Percentiles rank a stretch among this genome's conserved stretches.
These are phyloP conservation scores for Trichomonas tenax DNA, from an alignment of 208 protist species.

Conservation along the genomic window DNA sequence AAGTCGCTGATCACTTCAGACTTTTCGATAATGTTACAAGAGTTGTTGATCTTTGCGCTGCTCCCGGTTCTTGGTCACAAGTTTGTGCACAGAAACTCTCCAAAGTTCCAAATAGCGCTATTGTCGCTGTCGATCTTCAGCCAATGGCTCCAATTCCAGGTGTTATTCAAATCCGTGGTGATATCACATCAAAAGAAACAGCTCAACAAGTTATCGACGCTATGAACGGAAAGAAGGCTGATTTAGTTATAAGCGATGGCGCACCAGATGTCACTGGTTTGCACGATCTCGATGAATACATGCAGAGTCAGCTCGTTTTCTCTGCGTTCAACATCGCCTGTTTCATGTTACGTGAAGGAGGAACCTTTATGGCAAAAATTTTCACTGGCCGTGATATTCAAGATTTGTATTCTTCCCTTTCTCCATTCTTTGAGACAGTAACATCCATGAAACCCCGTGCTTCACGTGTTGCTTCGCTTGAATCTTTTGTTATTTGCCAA, in stretches of 20 bases:
- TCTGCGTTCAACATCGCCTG: slow-evolving; percentile 90
- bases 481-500: slow-evolving; percentile 17
- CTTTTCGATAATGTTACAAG: slow-evolving; percentile 69
- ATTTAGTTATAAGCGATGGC: slow-evolving; percentile 94
- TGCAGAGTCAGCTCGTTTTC: slow-evolving; percentile 87
- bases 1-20: slow-evolving; percentile 89
- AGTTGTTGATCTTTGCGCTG: slow-evolving; percentile 84
- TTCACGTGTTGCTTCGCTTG: neutral
- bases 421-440: neutral
- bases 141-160: slow-evolving; percentile 81
- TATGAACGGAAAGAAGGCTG: slow-evolving; percentile 68
- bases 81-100: slow-evolving; percentile 47
- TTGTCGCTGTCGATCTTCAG: slow-evolving; percentile 74
- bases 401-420: neutral
- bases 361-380: slow-evolving; percentile 79
- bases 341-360: slow-evolving; percentile 61
- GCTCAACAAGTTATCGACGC: slow-evolving; percentile 65
- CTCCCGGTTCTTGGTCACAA: slow-evolving; percentile 58
- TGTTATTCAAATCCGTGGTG: slow-evolving; percentile 58
- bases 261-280: slow-evolving; percentile 92
- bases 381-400: slow-evolving; percentile 71
- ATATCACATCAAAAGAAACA: slow-evolving; percentile 68
- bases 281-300: slow-evolving; percentile 92
- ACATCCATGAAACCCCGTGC: neutral
- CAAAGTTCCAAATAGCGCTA: neutral